Evolutionary conservation across 352 stramenopile genomes (phyloP), one percentile per base, ranked within the genome.

Genomic region (Globisporangium splendens): DNA sequence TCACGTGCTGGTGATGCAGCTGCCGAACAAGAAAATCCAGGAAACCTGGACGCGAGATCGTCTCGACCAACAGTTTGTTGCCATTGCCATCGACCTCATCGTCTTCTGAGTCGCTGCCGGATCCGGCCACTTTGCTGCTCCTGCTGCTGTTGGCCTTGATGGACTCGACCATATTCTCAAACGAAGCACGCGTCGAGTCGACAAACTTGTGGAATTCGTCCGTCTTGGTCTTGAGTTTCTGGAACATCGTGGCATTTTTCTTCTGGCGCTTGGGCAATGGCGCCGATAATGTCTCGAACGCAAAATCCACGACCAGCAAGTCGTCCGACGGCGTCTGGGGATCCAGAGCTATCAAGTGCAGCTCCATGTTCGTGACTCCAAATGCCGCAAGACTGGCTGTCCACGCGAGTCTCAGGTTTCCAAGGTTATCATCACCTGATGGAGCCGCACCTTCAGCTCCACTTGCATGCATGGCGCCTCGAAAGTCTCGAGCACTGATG

Each of bases 21-120:
- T 68, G 60, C n/a, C 53, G 60, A 46, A 57, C 41, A 11, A 66
- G 54, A 14, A 53, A 15, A 10, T 56, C 51, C 20, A 66, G 18
- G 15, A 61, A 66, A 7, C 48, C 53, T n/a, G 53, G 46, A n/a
- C 28, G 38, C 43, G 24, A 20, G 8, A 64, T 10, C 18, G 28
- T 20, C n/a, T 46, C n/a, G 17, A 20, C 39, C 15, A 46, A 8
- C 28, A 35, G 1, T 11, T 35, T 35, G 3, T 10, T 35, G 28
- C 5, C 7, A 10, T 8, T 35, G 28, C 5, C 28, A 35, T 35
- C 20, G 21, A 35, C 31, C 17, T 20, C 11, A 5, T 17, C 50
- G 10, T 47, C 24, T 13, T 31, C 31, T 31, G 1, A 46, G 8
- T 39, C 41, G 46, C 46, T 33, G 15, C 24, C 46, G n/a, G 24